Evolutionary conservation across 2,329 filamentous ascomycete genomes (phyloP).

Genomic region (Talaromyces rugulosus): DNA sequence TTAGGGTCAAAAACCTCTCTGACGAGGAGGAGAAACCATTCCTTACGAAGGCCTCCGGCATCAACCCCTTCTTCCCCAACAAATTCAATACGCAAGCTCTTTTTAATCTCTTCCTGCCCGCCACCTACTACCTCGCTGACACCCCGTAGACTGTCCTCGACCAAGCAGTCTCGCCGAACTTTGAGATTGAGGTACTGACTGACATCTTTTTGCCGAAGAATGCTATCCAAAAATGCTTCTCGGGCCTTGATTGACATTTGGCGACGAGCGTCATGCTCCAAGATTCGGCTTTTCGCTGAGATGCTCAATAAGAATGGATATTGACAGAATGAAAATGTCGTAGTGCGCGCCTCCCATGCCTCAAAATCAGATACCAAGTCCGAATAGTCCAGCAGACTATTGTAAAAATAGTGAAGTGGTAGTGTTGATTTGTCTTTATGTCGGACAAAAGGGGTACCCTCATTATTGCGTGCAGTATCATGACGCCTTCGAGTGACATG

Average conservation of each 20-base stretch:
- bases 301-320: constrained; percentile 90
- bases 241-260: constrained; percentile 87
- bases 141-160: constrained; percentile 79
- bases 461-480: constrained; percentile 8
- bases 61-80: constrained; percentile 87
- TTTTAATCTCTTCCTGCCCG: constrained; percentile 81
- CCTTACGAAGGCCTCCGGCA: constrained; percentile 82
- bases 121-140: constrained; percentile 82
- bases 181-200: constrained; percentile 74
- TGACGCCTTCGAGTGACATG: constrained; percentile 37
- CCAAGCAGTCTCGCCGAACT: constrained; percentile 77
- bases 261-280: constrained; percentile 80
- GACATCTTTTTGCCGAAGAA: constrained; percentile 68
- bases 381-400: constrained; percentile 78
- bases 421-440: constrained; percentile 53
- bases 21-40: constrained; percentile 88
- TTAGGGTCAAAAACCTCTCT: constrained; percentile 88
- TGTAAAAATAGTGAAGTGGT: constrained; percentile 82
- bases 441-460: constrained; percentile 7
- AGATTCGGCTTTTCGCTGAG: constrained; percentile 84
- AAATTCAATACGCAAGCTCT: constrained; percentile 80
- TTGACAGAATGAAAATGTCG: constrained; percentile 83
- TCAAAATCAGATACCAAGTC: constrained; percentile 84
- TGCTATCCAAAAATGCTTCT: constrained; percentile 87
- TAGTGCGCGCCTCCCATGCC: constrained; percentile 71